Base-by-base conservation (phyloP, 306 rosid species). In the Castanea mollissima region DNA sequence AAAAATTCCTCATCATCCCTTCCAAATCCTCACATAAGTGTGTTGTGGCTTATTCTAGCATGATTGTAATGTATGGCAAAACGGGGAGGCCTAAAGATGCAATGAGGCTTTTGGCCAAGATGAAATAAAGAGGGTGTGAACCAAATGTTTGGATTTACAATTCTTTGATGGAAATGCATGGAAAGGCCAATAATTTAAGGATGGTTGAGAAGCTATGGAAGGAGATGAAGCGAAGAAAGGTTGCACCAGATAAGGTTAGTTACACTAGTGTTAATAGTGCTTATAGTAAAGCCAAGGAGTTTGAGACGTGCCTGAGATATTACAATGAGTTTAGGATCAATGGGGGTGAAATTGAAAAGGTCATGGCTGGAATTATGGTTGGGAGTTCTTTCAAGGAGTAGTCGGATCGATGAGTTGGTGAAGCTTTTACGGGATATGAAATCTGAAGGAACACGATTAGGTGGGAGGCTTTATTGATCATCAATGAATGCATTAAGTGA, bases 101-200 rank as follows among this genome's bases (percentile, higher is more conserved):
- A 16, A 85, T 80, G 91, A 89, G 65, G 76, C 78, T 90, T 21
- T 27, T 92, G 20, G 97, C 93, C 1, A 87, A 87, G 87, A 92
- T 92, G 95, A 92, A 92, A 83, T 92, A 89, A 82, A 89, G 80
- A 83, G 95, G 92, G 69, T 90, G 95, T 58, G 54, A 85, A 71
- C 92, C 95, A 6, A 90, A 90, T 79, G 95, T 90, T 21, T 92
- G 93, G 97, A 74, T 92, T 58, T 92, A 92, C 83, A 92, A 92
- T 69, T 83, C 91, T 16, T 80, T 92, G 86, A 89, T 92, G 74
- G 91, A 92, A 44, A 89, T 92, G 91, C 92, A 92, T 79, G 97
- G 95, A 51, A 90, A 73, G 80, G 89, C 31, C 1, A 87, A 86
- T 60, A 64, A 92, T 83, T 74, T 90, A 83, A 90, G 80, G 84